Base-by-base conservation (phyloP, 2,329 filamentous ascomycete genomes). In the Paracorniculantispora psalliotae region DNA sequence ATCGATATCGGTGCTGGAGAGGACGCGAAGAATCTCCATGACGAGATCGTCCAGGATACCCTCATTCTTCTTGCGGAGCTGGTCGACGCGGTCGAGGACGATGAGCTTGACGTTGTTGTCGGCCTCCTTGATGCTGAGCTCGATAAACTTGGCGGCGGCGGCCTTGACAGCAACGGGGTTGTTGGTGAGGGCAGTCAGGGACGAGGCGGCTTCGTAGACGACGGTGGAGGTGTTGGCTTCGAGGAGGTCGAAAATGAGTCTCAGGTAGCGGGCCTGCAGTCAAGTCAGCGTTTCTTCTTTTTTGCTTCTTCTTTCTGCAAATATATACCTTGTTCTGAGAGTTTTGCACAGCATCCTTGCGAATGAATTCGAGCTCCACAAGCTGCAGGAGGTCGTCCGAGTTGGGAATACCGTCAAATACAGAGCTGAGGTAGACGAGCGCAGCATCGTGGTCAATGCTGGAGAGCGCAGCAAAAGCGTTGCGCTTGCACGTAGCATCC, bases 101-200 rank as follows among this genome's bases (percentile, higher is more conserved):
- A 99, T 99, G 48, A 99, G 86, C 78, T 99, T 99, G 64, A 99
- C 94, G 71, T 99, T 99, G 80, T 99, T 99, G 73, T 99, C 94
- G 0, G 94, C 88, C 75, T 97, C 94, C 77, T 96, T 96, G 72
- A 99, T 97, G 71, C 90, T 92, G 9, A 99, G 81, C 74, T 99
- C 94, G 64, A 97, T 96, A 72, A 99, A 94, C 71, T 99, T 99
- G 66, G 86, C 84, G 15, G 94, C 94, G 10, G 94, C 94, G 26
- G 94, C 94, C 77, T 97, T 99, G 61, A 99, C 93, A 19, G 94
- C 94, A 13, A 99, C 94, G 1, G 94, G 93, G 76, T 99, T 99
- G 74, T 85, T 96, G 21, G 94, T 99, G 56, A 99, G 83, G 1
- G 92, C 88, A 7, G 93, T 97, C 59, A 99, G 81, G 13, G 93